Evolutionary conservation across 345 rosid species (phyloP).

Genomic region (Linum trigynum): DNA sequence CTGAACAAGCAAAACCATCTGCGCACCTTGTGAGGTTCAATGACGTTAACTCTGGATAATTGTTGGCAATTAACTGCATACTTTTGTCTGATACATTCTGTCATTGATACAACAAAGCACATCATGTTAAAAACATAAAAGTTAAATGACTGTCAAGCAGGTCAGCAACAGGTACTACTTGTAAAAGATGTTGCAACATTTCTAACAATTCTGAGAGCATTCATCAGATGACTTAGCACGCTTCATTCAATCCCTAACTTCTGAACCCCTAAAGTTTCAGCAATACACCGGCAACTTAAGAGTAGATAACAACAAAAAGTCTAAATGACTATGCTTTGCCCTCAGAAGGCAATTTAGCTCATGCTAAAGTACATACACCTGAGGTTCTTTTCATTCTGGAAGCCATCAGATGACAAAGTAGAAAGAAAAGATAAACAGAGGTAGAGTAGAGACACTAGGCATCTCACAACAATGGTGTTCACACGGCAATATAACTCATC

Average conservation of each 20-base stretch:
- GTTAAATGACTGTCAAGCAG: background rate
- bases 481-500: no score
- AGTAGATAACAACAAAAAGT: background rate
- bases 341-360: background rate
- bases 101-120: slow-evolving; percentile 14
- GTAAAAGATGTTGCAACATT: no score
- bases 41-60: slow-evolving; percentile 50
- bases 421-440: background rate
- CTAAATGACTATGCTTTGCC: background rate
- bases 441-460: background rate
- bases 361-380: background rate
- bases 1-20: background rate
- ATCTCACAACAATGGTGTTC: background rate
- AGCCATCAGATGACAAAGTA: background rate
- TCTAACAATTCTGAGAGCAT: background rate
- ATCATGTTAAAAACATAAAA: slow-evolving; percentile 5
- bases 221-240: background rate
- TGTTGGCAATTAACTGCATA: slow-evolving; percentile 62
- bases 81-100: slow-evolving; percentile 70
- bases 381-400: background rate
- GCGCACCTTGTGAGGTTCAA: slow-evolving; percentile 76
- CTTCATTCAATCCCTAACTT: background rate
- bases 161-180: background rate
- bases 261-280: background rate
- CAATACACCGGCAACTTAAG: background rate